Evolutionary conservation across 306 rosid species (phyloP).

Genomic region (Nissolia schottii): DNA sequence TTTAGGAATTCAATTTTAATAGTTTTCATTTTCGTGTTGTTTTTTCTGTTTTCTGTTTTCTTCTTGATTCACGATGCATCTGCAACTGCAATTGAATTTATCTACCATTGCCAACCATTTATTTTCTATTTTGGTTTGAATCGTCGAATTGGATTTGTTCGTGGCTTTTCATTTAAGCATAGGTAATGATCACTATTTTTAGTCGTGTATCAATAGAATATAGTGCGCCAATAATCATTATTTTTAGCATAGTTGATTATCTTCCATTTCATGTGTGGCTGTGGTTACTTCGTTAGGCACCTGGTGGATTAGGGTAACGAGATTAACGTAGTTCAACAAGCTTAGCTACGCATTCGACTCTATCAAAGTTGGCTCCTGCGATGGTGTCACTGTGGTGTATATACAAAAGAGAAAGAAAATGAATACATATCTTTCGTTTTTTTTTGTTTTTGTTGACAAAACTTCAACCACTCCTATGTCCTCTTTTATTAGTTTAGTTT

Average conservation of each 20-base stretch:
- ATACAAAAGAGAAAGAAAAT: background rate
- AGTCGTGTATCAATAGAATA: background rate
- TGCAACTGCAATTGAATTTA: background rate
- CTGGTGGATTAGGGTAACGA: background rate
- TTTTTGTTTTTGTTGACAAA: background rate
- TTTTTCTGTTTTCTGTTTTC: background rate
- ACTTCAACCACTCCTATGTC: no score
- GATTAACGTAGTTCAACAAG: slow-evolving; percentile 1
- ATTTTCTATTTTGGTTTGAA: background rate
- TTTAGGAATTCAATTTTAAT: background rate
- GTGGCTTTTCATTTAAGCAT: background rate
- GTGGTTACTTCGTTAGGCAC: background rate
- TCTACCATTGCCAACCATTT: background rate
- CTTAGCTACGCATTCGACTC: background rate
- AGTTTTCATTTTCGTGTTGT: background rate
- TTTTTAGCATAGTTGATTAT: slow-evolving; percentile 2
- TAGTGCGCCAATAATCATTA: background rate
- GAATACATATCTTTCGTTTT: background rate
- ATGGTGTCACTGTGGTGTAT: background rate
- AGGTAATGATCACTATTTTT: background rate
- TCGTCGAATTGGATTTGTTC: background rate
- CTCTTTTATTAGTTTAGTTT: no score
- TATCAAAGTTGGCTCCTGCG: background rate
- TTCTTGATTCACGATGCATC: background rate
- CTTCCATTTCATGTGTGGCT: background rate